A percentile compares a stretch with the other conserved stretches of the same genome.
Evolutionary conservation across 306 rosid genomes (phyloP).

Genomic region (Prunus persica): Prunus_persica_NCBIv2 NC_034012.1:17078001-17078500

Average conservation of each 20-base stretch:
- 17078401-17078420: constrained; percentile 22
- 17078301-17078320: constrained; percentile 6
- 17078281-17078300: constrained; percentile 26
- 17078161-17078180: constrained; percentile 25
- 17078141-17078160: constrained; percentile 2
- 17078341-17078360: constrained; percentile 38
- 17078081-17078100: constrained; percentile 47
- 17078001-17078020: too few relatives aligned
- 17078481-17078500: too few relatives aligned
- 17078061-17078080: constrained; percentile 23
- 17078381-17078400: constrained; percentile 23
- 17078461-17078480: too few relatives aligned
- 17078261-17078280: constrained; percentile 9
- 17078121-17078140: constrained; percentile 29
- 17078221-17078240: constrained; percentile 35
- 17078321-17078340: constrained; percentile 6
- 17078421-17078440: constrained; percentile 32
- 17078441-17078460: constrained; percentile 7
- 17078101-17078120: constrained; percentile 35
- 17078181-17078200: not conserved
- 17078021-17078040: too few relatives aligned
- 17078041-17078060: too few relatives aligned
- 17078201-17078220: constrained; percentile 32
- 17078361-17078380: constrained; percentile 30
- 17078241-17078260: constrained; percentile 25